phyloP scores from a whole-genome alignment of 495 filamentous ascomycete species.

The Collariella sp. region DNA sequence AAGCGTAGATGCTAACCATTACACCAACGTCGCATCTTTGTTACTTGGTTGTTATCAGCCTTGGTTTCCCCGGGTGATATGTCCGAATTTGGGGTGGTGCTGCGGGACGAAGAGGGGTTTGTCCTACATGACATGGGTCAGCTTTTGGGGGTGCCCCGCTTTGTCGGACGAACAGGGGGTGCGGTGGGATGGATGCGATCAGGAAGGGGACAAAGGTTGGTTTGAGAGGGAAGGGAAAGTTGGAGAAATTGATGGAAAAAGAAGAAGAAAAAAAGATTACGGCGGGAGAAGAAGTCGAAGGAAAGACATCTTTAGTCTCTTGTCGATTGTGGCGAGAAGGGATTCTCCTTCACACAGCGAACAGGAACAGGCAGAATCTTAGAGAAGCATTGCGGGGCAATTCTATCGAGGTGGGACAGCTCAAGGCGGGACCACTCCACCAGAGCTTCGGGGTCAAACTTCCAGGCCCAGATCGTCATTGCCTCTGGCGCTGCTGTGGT shows the following conservation, averaged over 20 bases:
- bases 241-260: no score
- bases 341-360: no score
- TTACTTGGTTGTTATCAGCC: not conserved
- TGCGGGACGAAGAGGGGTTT: no score
- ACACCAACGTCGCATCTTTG: constrained; percentile 16
- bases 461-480: not conserved
- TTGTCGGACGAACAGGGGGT: not conserved
- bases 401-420: not conserved
- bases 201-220: no score
- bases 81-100: not conserved
- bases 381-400: not conserved
- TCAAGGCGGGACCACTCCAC: not conserved
- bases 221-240: no score
- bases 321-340: no score
- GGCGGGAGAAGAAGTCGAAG: no score
- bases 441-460: no score
- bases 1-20: constrained; percentile 23
- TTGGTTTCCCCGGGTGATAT: not conserved
- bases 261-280: no score
- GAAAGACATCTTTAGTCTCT: no score
- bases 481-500: not conserved
- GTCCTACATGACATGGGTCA: not conserved
- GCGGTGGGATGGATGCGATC: no score
- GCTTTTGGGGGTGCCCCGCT: not conserved
- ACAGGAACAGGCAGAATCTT: not conserved